Conservation (phyloP, 2,329 filamentous ascomycete genomes). For the Colletotrichum destructivum region DNA sequence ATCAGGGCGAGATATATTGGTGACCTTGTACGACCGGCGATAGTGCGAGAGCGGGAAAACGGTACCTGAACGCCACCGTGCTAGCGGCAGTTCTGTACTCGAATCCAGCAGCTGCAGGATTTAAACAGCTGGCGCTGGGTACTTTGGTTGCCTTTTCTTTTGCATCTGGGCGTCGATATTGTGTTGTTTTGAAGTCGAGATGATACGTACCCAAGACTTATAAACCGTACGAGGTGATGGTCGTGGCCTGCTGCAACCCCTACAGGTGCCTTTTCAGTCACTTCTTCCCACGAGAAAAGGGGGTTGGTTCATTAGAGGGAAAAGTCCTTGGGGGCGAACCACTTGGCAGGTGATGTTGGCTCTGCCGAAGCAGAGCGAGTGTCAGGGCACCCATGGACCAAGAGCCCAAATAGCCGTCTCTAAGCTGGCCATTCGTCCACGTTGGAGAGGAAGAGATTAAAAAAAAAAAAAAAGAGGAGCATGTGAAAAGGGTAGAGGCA, state of each 20-base stretch:
- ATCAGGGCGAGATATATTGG: constrained; percentile 16
- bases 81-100: constrained; percentile 36
- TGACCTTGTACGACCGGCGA: constrained; percentile 18
- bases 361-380: constrained; percentile 18
- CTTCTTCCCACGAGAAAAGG: background rate
- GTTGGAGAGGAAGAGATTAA: background rate
- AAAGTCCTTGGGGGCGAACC: background rate
- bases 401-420: background rate
- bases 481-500: constrained; percentile 24
- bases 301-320: background rate
- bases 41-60: background rate
- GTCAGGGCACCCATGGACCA: constrained; percentile 19
- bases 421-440: constrained; percentile 25
- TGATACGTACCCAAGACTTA: background rate
- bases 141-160: background rate
- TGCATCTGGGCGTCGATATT: background rate
- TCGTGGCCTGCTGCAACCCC: constrained; percentile 18
- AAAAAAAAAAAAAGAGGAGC: constrained; percentile 4
- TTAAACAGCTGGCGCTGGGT: constrained; percentile 7
- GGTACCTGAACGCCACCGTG: constrained; percentile 36
- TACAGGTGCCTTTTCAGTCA: constrained; percentile 4
- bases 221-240: background rate
- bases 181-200: background rate
- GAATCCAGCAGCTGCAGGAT: constrained; percentile 9
- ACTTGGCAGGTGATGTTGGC: constrained; percentile 22